phyloP scores from a whole-genome alignment of 2,329 filamentous ascomycete genomes.

The Cryphonectria naterciae region DNA sequence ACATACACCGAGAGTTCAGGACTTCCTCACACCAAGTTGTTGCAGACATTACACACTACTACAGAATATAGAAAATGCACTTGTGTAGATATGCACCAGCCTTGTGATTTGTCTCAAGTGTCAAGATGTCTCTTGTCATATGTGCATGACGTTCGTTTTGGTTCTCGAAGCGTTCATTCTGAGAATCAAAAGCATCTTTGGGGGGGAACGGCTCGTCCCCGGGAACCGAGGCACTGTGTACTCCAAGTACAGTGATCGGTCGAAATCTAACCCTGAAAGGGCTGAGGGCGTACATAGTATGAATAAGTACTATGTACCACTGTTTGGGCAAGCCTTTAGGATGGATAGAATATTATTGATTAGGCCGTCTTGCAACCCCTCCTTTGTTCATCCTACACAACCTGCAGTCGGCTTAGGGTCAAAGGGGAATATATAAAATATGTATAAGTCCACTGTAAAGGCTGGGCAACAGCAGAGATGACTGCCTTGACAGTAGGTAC shows the following conservation, averaged over 20 bases:
- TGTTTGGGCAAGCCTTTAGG: neutral
- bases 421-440: neutral
- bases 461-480: neutral
- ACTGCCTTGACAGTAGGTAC: neutral
- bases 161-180: neutral
- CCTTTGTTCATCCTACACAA: neutral
- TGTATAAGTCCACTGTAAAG: neutral
- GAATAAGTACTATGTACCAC: neutral
- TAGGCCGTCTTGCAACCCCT: neutral
- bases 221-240: neutral
- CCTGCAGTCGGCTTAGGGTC: neutral
- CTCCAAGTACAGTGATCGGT: neutral
- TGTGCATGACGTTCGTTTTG: neutral
- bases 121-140: neutral
- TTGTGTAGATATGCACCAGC: neutral
- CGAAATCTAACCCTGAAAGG: neutral
- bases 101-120: neutral
- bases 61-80: neutral
- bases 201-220: no score
- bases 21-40: neutral
- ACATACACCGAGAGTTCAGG: neutral
- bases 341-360: neutral
- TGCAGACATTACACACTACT: neutral
- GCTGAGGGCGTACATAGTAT: neutral
- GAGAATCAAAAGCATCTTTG: neutral